These are phyloP conservation scores for Pinus taeda DNA, from an alignment of 75 land plant species.

Conservation along the genomic window DNA sequence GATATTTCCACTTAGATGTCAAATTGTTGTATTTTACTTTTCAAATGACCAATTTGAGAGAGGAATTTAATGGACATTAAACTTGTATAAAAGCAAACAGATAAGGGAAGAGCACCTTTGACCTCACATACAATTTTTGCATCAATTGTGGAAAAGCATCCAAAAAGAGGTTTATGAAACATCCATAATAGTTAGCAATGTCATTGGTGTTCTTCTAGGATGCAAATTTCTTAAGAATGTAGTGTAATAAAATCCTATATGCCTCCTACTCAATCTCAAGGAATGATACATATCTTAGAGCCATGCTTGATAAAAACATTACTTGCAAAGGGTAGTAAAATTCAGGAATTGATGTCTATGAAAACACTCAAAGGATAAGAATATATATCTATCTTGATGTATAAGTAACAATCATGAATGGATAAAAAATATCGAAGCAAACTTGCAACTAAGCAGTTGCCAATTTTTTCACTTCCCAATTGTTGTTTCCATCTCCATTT, in stretches of 20 bases:
- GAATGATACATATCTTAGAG: slow-evolving; percentile 90
- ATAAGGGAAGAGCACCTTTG: too few relatives aligned
- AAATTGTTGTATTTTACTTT: too few relatives aligned
- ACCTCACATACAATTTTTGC: too few relatives aligned
- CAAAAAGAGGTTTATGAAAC: too few relatives aligned
- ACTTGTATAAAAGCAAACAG: too few relatives aligned
- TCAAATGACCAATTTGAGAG: too few relatives aligned
- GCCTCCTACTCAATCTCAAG: slow-evolving; percentile 90
- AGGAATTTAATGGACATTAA: too few relatives aligned
- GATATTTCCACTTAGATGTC: too few relatives aligned
- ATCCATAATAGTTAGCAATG: too few relatives aligned
- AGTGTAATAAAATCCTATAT: neutral
- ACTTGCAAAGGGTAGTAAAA: slow-evolving; percentile 34
- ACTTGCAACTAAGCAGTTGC: neutral
- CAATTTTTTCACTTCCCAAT: neutral
- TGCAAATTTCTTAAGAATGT: too few relatives aligned
- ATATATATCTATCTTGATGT: neutral
- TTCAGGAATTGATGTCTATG: neutral
- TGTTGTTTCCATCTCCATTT: neutral
- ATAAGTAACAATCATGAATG: neutral
- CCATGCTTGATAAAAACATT: slow-evolving; percentile 98
- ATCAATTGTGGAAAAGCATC: too few relatives aligned
- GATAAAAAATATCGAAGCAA: neutral
- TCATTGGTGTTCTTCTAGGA: too few relatives aligned
- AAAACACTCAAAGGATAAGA: neutral